These are phyloP conservation scores for Schwanniomyces polymorphus DNA, from an alignment of 805 yeast species.

Conservation along the genomic window DNA sequence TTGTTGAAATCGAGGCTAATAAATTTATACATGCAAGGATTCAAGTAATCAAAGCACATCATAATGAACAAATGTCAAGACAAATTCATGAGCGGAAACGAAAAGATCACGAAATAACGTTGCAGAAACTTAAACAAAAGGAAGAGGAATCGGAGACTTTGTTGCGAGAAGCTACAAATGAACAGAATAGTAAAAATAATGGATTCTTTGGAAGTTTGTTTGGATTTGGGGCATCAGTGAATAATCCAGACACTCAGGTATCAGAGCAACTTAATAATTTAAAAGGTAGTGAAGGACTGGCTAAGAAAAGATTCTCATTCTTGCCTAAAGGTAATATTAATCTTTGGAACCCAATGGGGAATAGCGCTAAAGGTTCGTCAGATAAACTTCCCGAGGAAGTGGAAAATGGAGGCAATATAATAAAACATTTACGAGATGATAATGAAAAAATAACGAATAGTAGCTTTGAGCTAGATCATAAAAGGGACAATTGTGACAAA, in stretches of 20 bases:
- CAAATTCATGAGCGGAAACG: constrained; percentile 39
- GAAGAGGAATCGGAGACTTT: constrained; percentile 40
- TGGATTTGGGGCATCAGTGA: constrained; percentile 15
- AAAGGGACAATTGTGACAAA: not conserved
- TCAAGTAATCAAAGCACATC: constrained; percentile 36
- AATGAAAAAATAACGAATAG: not conserved
- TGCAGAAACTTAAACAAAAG: constrained; percentile 32
- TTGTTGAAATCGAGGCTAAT: constrained; percentile 37
- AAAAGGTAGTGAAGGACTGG: not conserved
- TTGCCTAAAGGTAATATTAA: not conserved
- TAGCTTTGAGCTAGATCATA: not conserved
- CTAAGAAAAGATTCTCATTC: constrained; percentile 1
- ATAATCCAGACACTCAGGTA: not conserved
- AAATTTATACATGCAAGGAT: constrained; percentile 39
- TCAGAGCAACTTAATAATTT: not conserved
- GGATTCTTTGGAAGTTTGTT: constrained; percentile 33
- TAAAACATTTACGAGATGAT: not conserved
- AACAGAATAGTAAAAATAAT: constrained; percentile 18
- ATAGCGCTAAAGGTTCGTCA: not conserved
- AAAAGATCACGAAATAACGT: constrained; percentile 38
- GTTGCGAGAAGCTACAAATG: constrained; percentile 24
- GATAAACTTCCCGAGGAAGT: not conserved
- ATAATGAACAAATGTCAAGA: constrained; percentile 33
- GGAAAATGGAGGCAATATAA: not conserved
- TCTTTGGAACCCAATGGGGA: not conserved